Conservation (phyloP, 768 basidiomycete species). For the Mycena leptocephala region DNA sequence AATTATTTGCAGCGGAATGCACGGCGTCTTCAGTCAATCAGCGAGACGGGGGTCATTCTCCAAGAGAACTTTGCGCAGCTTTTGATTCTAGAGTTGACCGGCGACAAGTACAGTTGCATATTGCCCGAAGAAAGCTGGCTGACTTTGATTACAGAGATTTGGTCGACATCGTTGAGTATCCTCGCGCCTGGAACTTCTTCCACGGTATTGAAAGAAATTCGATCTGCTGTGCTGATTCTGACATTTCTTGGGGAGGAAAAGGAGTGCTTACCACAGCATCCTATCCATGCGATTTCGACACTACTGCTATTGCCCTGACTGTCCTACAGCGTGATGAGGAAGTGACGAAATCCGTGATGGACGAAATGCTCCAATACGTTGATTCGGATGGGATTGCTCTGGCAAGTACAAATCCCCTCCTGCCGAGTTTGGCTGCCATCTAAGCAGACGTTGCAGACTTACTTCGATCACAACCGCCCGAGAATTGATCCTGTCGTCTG, state of each 20-base stretch:
- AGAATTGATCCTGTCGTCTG: constrained; percentile 73
- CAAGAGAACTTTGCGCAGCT: constrained; percentile 74
- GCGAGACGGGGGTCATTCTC: constrained; percentile 55
- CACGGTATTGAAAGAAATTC: constrained; percentile 51
- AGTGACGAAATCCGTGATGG: constrained; percentile 61
- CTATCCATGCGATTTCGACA: constrained; percentile 72
- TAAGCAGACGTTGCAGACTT: constrained; percentile 54
- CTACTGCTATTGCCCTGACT: constrained; percentile 68
- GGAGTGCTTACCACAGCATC: constrained; percentile 63
- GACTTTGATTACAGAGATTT: constrained; percentile 55
- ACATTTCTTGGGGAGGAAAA: constrained; percentile 44
- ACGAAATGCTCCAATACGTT: constrained; percentile 70
- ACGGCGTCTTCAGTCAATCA: constrained; percentile 61
- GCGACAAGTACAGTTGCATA: constrained; percentile 54
- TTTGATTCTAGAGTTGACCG: constrained; percentile 68
- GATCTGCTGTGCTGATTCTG: neutral
- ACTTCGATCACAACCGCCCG: constrained; percentile 66
- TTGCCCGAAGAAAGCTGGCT: neutral
- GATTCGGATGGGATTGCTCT: constrained; percentile 68
- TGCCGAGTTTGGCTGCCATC: neutral
- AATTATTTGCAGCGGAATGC: constrained; percentile 60
- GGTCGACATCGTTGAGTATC: constrained; percentile 57
- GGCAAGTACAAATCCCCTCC: constrained; percentile 43
- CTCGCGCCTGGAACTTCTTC: constrained; percentile 71
- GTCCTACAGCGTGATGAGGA: constrained; percentile 52